phyloP scores from a whole-genome alignment of 1,139 yeast genomes.

The Casaregolazyma suthepensis region DNA sequence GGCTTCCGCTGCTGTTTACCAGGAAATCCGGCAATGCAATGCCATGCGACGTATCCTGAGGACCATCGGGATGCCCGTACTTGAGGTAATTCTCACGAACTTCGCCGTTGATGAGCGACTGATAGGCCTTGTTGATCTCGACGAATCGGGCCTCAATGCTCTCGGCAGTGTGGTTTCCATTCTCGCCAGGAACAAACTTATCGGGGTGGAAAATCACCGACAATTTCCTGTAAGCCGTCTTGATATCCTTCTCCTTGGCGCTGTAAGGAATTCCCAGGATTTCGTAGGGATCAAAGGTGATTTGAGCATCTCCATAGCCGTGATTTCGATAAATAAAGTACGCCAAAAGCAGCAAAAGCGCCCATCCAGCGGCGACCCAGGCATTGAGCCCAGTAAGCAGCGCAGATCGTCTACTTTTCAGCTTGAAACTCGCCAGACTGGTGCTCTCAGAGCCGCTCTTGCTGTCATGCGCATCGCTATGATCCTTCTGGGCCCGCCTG shows the following conservation, averaged over 20 bases:
- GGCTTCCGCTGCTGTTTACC: slow-evolving; percentile 77
- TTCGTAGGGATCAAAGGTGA: slow-evolving; percentile 83
- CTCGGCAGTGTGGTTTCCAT: slow-evolving; percentile 51
- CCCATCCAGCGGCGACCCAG: slow-evolving; percentile 63
- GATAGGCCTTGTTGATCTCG: slow-evolving; percentile 83
- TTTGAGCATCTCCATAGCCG: slow-evolving; percentile 41
- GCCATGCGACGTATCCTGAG: slow-evolving; percentile 90
- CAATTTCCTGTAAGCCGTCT: slow-evolving; percentile 75
- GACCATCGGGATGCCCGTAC: slow-evolving; percentile 98
- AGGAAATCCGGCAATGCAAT: slow-evolving; percentile 91
- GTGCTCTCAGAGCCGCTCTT: slow-evolving; percentile 25
- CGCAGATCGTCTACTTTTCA: slow-evolving; percentile 28
- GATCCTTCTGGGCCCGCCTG: slow-evolving; percentile 11
- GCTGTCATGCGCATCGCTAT: neutral
- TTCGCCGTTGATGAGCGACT: slow-evolving; percentile 86
- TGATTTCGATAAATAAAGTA: slow-evolving; percentile 41
- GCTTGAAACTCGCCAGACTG: slow-evolving; percentile 38
- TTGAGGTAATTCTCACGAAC: slow-evolving; percentile 75
- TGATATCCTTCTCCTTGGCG: slow-evolving; percentile 72
- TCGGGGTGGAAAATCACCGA: slow-evolving; percentile 93
- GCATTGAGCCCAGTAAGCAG: slow-evolving; percentile 34
- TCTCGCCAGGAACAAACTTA: slow-evolving; percentile 46
- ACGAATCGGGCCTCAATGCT: slow-evolving; percentile 77
- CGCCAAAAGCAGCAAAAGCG: slow-evolving; percentile 46
- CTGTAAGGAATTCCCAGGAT: slow-evolving; percentile 67